Evolutionary conservation across 2,329 filamentous ascomycete species (phyloP).

Genomic region (Phialophora macrospora): DNA sequence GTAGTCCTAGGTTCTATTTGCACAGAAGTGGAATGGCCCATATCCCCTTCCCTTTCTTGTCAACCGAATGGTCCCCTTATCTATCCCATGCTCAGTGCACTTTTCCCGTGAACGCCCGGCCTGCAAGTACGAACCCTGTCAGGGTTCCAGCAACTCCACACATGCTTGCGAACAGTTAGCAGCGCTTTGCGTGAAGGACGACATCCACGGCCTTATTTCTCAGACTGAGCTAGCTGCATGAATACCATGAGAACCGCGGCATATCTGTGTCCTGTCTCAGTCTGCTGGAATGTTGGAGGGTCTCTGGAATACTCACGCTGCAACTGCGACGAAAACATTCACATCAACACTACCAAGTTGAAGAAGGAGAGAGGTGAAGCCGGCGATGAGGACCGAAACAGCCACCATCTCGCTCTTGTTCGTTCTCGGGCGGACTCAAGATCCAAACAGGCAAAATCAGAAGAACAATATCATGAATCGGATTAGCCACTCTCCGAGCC

Average conservation of each 20-base stretch:
- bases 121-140: not conserved
- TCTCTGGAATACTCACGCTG: not conserved
- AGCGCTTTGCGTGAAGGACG: not conserved
- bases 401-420: too few relatives aligned
- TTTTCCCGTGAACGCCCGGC: not conserved
- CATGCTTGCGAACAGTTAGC: not conserved
- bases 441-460: too few relatives aligned
- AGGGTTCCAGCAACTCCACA: not conserved
- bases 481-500: not conserved
- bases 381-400: too few relatives aligned
- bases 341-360: too few relatives aligned
- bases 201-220: not conserved
- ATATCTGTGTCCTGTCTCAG: not conserved
- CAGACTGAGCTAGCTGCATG: not conserved
- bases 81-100: not conserved
- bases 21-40: not conserved
- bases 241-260: not conserved
- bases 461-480: too few relatives aligned
- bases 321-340: too few relatives aligned
- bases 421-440: too few relatives aligned
- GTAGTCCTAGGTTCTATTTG: not conserved
- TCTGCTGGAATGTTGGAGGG: not conserved
- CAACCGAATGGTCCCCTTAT: not conserved
- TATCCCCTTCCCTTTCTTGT: not conserved
- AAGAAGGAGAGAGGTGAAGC: too few relatives aligned